phyloP scores from a whole-genome alignment of 129 eudicot species.

The Pulicaria dysenterica region DNA sequence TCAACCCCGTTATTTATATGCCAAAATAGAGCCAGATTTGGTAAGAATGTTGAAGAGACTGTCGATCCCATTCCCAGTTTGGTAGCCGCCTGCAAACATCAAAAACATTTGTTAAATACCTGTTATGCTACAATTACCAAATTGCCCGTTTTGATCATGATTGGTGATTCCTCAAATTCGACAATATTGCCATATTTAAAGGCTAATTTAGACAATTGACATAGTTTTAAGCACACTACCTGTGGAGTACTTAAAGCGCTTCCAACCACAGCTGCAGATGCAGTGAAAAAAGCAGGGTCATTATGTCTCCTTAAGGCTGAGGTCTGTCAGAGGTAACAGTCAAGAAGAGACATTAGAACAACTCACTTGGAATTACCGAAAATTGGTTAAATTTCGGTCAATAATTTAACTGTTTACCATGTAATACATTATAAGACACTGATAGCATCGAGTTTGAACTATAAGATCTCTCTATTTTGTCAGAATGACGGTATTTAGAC shows the following conservation, averaged over 20 bases:
- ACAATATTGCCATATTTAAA: background rate
- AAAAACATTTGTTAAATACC: background rate
- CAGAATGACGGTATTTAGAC: too few relatives aligned
- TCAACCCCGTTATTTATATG: conserved; percentile 47
- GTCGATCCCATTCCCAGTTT: conserved; percentile 31
- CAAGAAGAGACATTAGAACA: too few relatives aligned
- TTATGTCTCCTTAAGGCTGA: conserved; percentile 14
- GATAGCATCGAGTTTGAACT: too few relatives aligned
- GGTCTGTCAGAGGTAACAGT: background rate
- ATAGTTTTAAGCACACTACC: conserved; percentile 16
- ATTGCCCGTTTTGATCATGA: background rate
- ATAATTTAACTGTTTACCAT: too few relatives aligned
- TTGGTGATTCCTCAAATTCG: background rate
- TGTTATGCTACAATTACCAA: background rate
- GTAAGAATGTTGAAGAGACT: conserved; percentile 31
- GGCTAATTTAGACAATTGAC: background rate
- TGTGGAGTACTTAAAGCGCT: conserved; percentile 34
- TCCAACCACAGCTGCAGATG: conserved; percentile 38
- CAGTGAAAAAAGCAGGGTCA: conserved; percentile 33
- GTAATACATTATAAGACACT: too few relatives aligned
- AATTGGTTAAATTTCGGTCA: too few relatives aligned
- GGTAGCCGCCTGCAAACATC: conserved; percentile 24
- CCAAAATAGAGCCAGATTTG: conserved; percentile 43
- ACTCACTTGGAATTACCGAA: too few relatives aligned
- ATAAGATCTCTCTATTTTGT: too few relatives aligned